Evolutionary conservation across 2,329 filamentous ascomycete genomes (phyloP), one percentile per base, ranked within the genome.

Genomic region (Phaeoacremonium minimum): DNA sequence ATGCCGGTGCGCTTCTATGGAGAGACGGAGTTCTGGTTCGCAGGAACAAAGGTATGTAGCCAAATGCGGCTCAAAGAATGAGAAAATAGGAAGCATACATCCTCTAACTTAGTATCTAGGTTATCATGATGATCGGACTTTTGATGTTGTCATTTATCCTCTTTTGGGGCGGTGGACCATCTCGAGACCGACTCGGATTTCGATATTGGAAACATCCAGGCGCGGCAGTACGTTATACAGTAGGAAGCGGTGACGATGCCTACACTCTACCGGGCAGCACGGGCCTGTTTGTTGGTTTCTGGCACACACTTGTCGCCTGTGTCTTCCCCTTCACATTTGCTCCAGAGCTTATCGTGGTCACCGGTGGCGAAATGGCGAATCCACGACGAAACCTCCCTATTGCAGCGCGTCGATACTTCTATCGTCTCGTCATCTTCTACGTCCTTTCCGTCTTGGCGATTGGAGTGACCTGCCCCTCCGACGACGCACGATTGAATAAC

Each of bases 141-240:
- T 26, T 42, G 13, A 18, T 42, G n/a, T 13, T 42, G 6, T 29
- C 36, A 3, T 19, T 39, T 16, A 26, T 42, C 4, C 37, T 38
- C 2, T 32, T 42, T 29, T 36, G 13, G 4, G 40, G 40, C 11
- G 40, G 40, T 13, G 37, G 37, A 5, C 40, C 40, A n/a, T 12
- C 18, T 11, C 30, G 35, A 3, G 33, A 42, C 15, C 32, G 28
- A 7, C 37, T 70, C 30, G 66, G 66, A 4, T 71, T 72, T 46
- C 50, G 57, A 6, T 69, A 66, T 47, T 72, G 66, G 67, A 45
- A 46, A 4, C 40, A 65, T 20, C 68, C 67, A 1, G 65, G 66
- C 0, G 56, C 59, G 3, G 63, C 66, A n/a, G 9, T 26, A n/a
- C n/a, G n/a, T n/a, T n/a, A n/a, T n/a, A n/a, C n/a, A n/a, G n/a